phyloP scores from a whole-genome alignment of 495 filamentous ascomycete genomes.

The Aspergillus affinis region DNA sequence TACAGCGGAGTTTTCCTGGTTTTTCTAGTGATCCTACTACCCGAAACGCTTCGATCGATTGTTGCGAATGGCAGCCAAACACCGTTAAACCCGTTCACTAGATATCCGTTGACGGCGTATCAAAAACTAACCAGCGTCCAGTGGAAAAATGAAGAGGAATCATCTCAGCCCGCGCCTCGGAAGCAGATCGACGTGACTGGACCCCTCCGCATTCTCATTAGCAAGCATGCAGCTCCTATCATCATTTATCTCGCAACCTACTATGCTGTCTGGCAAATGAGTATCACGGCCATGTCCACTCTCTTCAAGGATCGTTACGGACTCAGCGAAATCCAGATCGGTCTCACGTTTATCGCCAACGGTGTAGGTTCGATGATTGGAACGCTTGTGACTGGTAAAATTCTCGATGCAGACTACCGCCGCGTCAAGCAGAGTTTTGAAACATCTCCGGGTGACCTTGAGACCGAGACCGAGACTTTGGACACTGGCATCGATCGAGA shows the following conservation, averaged over 20 bases:
- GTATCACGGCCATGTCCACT: conserved; percentile 52
- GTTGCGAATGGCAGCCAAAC: conserved; percentile 48
- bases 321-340: conserved; percentile 46
- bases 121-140: conserved; percentile 29
- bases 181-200: conserved; percentile 38
- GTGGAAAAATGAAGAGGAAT: conserved; percentile 9
- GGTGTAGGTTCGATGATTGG: conserved; percentile 52
- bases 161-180: conserved; percentile 17
- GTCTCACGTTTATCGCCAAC: conserved; percentile 52
- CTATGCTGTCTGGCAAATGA: conserved; percentile 59
- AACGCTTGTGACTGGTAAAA: conserved; percentile 45
- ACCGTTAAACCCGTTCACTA: conserved; percentile 25
- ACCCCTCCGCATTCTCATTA: conserved; percentile 47
- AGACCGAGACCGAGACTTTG: conserved; percentile 2
- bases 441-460: conserved; percentile 9
- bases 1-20: conserved; percentile 46
- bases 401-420: conserved; percentile 42
- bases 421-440: conserved; percentile 35
- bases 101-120: conserved; percentile 36
- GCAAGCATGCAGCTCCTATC: conserved; percentile 43
- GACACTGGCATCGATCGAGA: neutral
- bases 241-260: conserved; percentile 51
- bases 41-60: conserved; percentile 54
- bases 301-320: conserved; percentile 46
- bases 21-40: conserved; percentile 42